Percentiles rank a stretch among this genome's conserved stretches.
phyloP scores from a whole-genome alignment of 169 alveolate genomes.

The Toxoplasma gondii region DNA sequence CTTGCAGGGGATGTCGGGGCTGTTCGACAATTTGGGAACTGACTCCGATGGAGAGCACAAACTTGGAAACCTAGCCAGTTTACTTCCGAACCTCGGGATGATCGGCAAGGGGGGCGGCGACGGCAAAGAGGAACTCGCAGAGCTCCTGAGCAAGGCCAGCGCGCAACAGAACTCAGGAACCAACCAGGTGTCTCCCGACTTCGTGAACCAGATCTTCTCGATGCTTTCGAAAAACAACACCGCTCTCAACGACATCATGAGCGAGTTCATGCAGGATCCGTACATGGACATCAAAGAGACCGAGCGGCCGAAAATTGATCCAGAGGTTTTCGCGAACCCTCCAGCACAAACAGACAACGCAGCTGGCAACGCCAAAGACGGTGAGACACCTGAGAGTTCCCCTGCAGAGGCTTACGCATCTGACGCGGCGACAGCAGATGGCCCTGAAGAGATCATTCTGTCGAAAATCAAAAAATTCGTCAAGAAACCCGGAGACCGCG shows the following conservation, averaged over 20 bases:
- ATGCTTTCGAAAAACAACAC: not conserved
- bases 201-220: not conserved
- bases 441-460: not conserved
- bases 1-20: not conserved
- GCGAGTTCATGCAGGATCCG: constrained; percentile 2
- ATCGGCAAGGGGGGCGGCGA: not conserved
- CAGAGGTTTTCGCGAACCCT: not conserved
- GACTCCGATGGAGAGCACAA: not conserved
- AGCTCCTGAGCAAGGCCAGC: not conserved
- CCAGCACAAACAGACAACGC: not conserved
- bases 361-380: not conserved
- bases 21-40: not conserved
- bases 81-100: not conserved
- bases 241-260: not conserved
- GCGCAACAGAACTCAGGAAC: not conserved
- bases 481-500: not conserved
- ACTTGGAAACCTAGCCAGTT: not conserved
- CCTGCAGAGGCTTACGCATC: not conserved
- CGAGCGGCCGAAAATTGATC: not conserved
- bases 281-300: constrained; percentile 9
- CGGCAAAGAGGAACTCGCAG: not conserved
- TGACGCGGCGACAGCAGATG: not conserved
- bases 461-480: not conserved
- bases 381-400: not conserved
- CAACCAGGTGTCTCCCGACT: constrained; percentile 15